phyloP scores from a whole-genome alignment of 139 green algal species.

The Chlamydomonas eustigma region DNA sequence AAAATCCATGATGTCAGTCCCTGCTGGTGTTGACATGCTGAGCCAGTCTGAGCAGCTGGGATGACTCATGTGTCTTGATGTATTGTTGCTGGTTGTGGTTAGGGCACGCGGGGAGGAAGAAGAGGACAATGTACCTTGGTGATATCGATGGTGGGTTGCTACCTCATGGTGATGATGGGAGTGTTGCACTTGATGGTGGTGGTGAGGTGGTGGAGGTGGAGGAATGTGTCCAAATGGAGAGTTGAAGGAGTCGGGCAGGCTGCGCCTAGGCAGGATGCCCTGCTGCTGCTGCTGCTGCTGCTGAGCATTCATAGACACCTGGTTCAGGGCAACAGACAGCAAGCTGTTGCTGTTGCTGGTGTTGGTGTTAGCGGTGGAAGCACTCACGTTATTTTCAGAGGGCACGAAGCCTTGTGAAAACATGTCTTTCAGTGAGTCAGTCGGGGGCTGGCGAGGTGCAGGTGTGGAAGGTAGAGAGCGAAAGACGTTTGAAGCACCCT shows the following conservation, averaged over 20 bases:
- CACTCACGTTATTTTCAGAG: too few species aligned
- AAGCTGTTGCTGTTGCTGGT: too few species aligned
- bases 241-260: neutral
- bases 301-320: neutral
- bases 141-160: too few species aligned
- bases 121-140: too few species aligned
- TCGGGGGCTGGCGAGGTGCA: too few species aligned
- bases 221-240: too few species aligned
- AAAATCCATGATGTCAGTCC: neutral
- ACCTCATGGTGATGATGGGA: neutral
- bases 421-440: too few species aligned
- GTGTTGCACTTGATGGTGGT: neutral
- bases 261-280: neutral
- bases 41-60: neutral
- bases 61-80: neutral
- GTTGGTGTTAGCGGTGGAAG: too few species aligned
- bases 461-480: too few species aligned
- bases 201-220: too few species aligned
- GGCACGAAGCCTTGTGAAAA: too few species aligned
- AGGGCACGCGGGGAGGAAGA: neutral
- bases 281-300: constrained; percentile 8
- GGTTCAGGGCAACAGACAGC: neutral
- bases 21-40: neutral
- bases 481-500: too few species aligned
- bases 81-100: neutral